phyloP scores from a whole-genome alignment of 306 rosid species.

The Medicago arabica region DNA sequence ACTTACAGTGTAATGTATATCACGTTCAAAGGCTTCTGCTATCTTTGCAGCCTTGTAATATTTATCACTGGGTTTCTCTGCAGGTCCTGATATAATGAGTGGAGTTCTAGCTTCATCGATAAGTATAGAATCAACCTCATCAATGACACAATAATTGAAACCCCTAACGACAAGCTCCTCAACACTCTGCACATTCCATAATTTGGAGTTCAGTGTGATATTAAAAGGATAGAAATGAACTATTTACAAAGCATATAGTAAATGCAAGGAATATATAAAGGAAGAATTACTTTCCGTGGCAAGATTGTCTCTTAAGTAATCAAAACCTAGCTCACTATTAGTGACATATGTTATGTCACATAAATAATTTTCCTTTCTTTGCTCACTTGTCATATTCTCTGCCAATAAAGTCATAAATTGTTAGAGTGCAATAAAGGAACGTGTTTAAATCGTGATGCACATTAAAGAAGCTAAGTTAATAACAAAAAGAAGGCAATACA shows the following conservation, averaged over 20 bases:
- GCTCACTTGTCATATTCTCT: conserved; percentile 98
- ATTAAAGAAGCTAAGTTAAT: conserved; percentile 29
- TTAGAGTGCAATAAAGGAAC: conserved; percentile 39
- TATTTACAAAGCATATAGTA: conserved; percentile 21
- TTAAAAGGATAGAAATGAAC: conserved; percentile 35
- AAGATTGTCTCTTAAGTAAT: conserved; percentile 96
- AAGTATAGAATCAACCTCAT: conserved; percentile 99
- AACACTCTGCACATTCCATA: conserved; percentile 74
- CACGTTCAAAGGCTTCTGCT: conserved; percentile 85
- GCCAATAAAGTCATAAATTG: conserved; percentile 51
- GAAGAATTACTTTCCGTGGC: conserved; percentile 99
- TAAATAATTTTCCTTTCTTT: conserved; percentile 86
- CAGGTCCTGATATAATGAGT: conserved; percentile 96
- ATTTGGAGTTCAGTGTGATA: conserved; percentile 43
- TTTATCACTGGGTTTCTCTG: conserved; percentile 90
- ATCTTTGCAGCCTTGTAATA: conserved; percentile 96
- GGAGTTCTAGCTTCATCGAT: conserved; percentile 99
- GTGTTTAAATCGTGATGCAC: not conserved
- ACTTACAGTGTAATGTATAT: conserved; percentile 92
- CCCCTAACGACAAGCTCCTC: conserved; percentile 94
- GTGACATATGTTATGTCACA: conserved; percentile 97
- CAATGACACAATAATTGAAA: conserved; percentile 89
- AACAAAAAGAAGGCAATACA: conserved; percentile 1
- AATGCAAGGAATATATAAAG: conserved; percentile 52
- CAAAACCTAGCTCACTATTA: conserved; percentile 98